Conservation (phyloP, 225 moss, liverwort and hornwort genomes). For the Neckera pumila region DNA sequence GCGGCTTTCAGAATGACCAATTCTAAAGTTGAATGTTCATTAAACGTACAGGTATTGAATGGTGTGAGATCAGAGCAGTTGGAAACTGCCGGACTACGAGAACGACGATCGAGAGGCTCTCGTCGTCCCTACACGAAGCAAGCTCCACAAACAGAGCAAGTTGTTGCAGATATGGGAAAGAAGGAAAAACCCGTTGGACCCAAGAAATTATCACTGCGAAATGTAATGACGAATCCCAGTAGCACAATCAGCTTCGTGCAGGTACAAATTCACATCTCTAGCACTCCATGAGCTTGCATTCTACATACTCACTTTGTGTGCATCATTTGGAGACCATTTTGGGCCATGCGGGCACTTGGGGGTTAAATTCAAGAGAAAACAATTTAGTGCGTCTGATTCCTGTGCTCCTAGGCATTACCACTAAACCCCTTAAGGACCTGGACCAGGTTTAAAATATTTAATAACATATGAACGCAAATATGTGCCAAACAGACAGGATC, state of each 20-base stretch:
- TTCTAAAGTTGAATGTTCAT: neutral
- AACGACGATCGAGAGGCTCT: neutral
- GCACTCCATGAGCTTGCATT: neutral
- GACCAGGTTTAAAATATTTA: neutral
- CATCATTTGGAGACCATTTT: neutral
- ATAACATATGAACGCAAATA: neutral
- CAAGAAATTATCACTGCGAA: conserved; percentile 62
- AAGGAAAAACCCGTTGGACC: conserved; percentile 47
- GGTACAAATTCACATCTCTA: conserved; percentile 7
- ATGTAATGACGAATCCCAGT: conserved; percentile 58
- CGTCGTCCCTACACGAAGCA: conserved; percentile 7
- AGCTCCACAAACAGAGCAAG: conserved; percentile 1
- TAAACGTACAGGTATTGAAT: conserved; percentile 18
- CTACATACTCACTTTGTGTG: neutral
- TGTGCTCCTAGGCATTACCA: neutral
- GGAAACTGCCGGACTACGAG: neutral
- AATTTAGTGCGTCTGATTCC: neutral
- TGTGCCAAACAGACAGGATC: neutral
- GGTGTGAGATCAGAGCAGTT: conserved; percentile 5
- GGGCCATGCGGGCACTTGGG: neutral
- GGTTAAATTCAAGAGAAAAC: neutral
- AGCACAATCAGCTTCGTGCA: conserved; percentile 93
- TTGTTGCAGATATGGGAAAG: conserved; percentile 31
- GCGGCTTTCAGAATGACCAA: neutral
- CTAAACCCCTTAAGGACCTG: neutral